These are phyloP conservation scores for Lactifluus piperatus DNA, from an alignment of 768 basidiomycete genomes.

Conservation along the genomic window DNA sequence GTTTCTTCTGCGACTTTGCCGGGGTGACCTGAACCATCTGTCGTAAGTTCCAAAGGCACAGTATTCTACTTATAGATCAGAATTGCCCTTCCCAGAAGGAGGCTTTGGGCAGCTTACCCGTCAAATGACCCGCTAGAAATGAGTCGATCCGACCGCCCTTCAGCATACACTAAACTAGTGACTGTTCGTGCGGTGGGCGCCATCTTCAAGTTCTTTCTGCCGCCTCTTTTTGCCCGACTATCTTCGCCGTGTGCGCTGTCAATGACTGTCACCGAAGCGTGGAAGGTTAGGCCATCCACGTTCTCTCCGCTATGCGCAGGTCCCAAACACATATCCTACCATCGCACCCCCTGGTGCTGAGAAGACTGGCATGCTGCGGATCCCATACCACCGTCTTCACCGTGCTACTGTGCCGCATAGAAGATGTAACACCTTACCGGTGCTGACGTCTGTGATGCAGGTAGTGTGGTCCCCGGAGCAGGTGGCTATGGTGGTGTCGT, in stretches of 20 bases:
- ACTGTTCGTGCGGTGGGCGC: constrained; percentile 45
- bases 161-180: constrained; percentile 60
- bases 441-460: constrained; percentile 44
- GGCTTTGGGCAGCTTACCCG: constrained; percentile 42
- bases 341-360: constrained; percentile 67
- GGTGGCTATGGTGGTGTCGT: constrained; percentile 55
- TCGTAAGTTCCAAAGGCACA: constrained; percentile 87
- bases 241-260: constrained; percentile 49
- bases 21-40: constrained; percentile 27
- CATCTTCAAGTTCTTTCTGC: constrained; percentile 32
- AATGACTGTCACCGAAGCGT: constrained; percentile 43
- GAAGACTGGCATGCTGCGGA: constrained; percentile 40
- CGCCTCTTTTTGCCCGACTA: constrained; percentile 19
- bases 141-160: constrained; percentile 41
- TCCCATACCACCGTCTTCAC: constrained; percentile 74
- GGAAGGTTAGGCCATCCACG: constrained; percentile 25
- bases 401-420: constrained; percentile 58
- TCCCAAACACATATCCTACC: constrained; percentile 73
- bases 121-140: constrained; percentile 69
- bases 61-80: constrained; percentile 41
- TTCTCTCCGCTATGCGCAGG: constrained; percentile 34
- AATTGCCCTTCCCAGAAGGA: background rate
- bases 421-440: constrained; percentile 34
- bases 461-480: constrained; percentile 62
- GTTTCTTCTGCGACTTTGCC: constrained; percentile 28